phyloP scores from a whole-genome alignment of 2,329 filamentous ascomycete species.

The Penicillium palitans region DNA sequence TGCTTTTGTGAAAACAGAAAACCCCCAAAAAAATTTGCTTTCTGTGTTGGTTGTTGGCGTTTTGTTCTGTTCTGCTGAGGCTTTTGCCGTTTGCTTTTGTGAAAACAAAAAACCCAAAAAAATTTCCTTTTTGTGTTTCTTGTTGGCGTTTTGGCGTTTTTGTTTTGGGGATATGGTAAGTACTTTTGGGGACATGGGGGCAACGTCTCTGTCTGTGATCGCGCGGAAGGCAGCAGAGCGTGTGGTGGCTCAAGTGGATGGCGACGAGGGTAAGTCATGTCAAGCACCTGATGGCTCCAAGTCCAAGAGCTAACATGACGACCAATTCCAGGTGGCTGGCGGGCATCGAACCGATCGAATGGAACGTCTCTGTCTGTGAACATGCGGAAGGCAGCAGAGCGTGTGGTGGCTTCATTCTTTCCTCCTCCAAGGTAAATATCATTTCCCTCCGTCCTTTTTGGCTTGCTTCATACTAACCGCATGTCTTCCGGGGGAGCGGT shows the following conservation, averaged over 20 bases:
- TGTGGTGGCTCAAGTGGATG: too few species aligned
- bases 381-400: background rate
- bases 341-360: background rate
- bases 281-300: background rate
- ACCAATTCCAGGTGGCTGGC: too few species aligned
- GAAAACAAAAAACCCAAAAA: background rate
- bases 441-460: too few species aligned
- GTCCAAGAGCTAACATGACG: background rate
- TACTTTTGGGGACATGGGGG: background rate
- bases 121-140: background rate
- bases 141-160: background rate
- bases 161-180: background rate
- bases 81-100: constrained; percentile 4
- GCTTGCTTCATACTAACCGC: background rate
- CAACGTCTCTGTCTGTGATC: background rate
- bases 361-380: constrained; percentile 1
- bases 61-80: background rate
- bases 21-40: background rate
- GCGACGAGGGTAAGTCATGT: background rate
- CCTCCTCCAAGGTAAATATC: background rate
- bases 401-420: background rate
- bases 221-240: too few species aligned
- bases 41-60: background rate
- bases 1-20: constrained; percentile 1
- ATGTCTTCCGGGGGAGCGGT: background rate